Percentiles rank a stretch among this genome's conserved stretches.
Evolutionary conservation across 805 yeast genomes (phyloP).

Genomic region (Candida nitratophila): DNA sequence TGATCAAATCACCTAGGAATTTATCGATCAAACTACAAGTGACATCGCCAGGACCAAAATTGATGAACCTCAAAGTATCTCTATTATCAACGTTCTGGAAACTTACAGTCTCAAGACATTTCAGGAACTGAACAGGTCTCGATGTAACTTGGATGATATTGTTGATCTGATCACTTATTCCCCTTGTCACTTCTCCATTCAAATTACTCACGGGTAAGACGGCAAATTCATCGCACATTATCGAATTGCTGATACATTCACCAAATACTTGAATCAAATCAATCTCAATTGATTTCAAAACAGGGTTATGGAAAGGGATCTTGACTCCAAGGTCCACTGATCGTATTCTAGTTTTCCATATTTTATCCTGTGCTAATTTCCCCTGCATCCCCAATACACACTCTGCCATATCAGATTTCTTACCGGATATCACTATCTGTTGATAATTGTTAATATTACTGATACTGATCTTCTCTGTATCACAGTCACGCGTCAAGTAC

Average conservation of each 20-base stretch:
- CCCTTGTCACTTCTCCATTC: constrained; percentile 15
- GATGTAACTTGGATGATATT: constrained; percentile 25
- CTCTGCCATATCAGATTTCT: constrained; percentile 7
- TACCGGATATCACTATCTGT: constrained; percentile 28
- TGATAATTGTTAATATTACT: constrained; percentile 27
- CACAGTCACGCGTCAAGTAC: background rate
- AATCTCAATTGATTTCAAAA: constrained; percentile 20
- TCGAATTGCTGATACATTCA: constrained; percentile 1
- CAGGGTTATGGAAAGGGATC: constrained; percentile 28
- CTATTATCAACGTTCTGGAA: constrained; percentile 5
- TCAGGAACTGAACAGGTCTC: constrained; percentile 24
- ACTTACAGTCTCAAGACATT: constrained; percentile 19
- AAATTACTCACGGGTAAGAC: constrained; percentile 25
- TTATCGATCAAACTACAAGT: constrained; percentile 20
- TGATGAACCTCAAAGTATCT: constrained; percentile 15
- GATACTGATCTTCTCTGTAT: constrained; percentile 6
- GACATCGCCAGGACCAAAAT: constrained; percentile 21
- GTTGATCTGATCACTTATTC: constrained; percentile 13
- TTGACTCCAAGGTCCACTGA: constrained; percentile 21
- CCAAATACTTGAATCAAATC: constrained; percentile 12
- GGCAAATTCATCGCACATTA: constrained; percentile 5
- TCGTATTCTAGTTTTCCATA: constrained; percentile 19
- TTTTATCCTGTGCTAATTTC: constrained; percentile 7
- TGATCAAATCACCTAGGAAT: constrained; percentile 14
- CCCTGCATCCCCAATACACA: constrained; percentile 9